These are phyloP conservation scores for Melaleuca alternifolia DNA, from an alignment of 345 rosid genomes.

Conservation along the genomic window DNA sequence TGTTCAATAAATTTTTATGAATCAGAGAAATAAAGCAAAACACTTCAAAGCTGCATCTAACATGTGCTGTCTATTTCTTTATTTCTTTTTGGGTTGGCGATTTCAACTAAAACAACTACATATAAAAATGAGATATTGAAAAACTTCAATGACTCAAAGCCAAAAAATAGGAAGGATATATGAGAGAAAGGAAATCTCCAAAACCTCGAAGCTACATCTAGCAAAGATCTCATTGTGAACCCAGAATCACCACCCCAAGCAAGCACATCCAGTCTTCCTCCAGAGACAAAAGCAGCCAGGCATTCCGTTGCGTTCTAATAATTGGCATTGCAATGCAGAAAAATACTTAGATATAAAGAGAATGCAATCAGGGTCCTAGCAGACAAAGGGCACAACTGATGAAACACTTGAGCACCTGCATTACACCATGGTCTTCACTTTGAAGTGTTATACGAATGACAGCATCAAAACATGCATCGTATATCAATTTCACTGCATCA, in stretches of 20 bases:
- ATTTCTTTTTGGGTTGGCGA: background rate
- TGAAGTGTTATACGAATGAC: constrained; percentile 61
- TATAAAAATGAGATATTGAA: background rate
- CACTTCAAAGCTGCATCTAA: background rate
- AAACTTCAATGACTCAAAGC: background rate
- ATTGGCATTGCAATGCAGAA: constrained; percentile 12
- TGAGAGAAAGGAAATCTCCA: background rate
- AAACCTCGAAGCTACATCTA: constrained; percentile 88
- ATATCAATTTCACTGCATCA: constrained; percentile 60
- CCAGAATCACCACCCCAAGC: constrained; percentile 77
- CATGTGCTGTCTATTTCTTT: background rate
- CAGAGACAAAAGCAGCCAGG: constrained; percentile 68
- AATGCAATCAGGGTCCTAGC: background rate
- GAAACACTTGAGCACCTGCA: constrained; percentile 51
- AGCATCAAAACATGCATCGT: constrained; percentile 72
- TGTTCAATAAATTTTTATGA: background rate
- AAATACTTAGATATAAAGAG: constrained; percentile 2
- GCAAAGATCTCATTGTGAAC: constrained; percentile 78
- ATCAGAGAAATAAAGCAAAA: background rate
- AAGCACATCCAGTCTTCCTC: constrained; percentile 66
- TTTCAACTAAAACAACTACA: background rate
- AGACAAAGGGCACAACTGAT: background rate
- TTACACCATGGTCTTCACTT: constrained; percentile 83
- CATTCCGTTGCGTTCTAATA: constrained; percentile 89
- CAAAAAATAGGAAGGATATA: background rate